Evolutionary conservation across 805 yeast genomes (phyloP).

Genomic region (Alloascoidea hylecoeti): DNA sequence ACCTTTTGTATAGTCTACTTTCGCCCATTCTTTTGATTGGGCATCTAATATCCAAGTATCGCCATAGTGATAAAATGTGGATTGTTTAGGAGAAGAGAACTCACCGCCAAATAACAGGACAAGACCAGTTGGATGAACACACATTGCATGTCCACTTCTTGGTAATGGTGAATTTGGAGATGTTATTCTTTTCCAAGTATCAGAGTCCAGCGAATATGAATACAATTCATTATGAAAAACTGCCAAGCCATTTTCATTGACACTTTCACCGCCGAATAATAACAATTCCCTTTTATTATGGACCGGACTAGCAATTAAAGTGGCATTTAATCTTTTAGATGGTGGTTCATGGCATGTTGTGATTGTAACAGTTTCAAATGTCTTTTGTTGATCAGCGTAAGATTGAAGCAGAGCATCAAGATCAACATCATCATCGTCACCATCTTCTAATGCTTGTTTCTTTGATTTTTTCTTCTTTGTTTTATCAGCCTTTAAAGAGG

Average conservation of each 20-base stretch:
- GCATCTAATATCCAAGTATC: constrained; percentile 93
- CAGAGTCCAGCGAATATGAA: constrained; percentile 61
- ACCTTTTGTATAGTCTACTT: constrained; percentile 58
- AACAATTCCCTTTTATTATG: constrained; percentile 68
- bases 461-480: constrained; percentile 60
- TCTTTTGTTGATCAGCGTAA: constrained; percentile 68
- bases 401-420: constrained; percentile 72
- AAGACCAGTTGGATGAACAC: constrained; percentile 84
- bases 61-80: constrained; percentile 90
- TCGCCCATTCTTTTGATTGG: constrained; percentile 77
- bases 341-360: constrained; percentile 45
- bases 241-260: constrained; percentile 30
- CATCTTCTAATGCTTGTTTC: constrained; percentile 64
- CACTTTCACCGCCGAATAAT: constrained; percentile 84
- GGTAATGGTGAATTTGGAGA: constrained; percentile 89
- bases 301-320: constrained; percentile 61
- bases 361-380: constrained; percentile 56
- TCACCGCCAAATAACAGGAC: constrained; percentile 90
- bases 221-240: constrained; percentile 72
- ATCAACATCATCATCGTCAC: constrained; percentile 71
- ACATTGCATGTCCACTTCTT: constrained; percentile 86
- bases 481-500: constrained; percentile 59
- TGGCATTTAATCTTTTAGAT: constrained; percentile 52
- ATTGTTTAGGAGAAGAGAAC: constrained; percentile 90
- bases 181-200: constrained; percentile 63